Percentiles rank a stretch among this genome's conserved stretches.
These are phyloP conservation scores for Hemerocallis citrina DNA, from an alignment of 106 monocot genomes.

Conservation along the genomic window DNA sequence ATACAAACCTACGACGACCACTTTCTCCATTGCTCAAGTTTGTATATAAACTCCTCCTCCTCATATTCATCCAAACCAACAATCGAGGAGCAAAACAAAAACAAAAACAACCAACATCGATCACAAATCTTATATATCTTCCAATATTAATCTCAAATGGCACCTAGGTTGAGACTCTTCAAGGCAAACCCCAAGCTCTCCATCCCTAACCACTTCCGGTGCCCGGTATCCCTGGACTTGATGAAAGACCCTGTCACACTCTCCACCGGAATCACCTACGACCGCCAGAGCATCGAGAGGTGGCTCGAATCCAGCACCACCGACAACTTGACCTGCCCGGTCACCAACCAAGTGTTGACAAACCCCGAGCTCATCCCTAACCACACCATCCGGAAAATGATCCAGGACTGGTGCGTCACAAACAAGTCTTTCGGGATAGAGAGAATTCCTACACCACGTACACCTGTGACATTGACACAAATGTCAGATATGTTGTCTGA, in stretches of 20 bases:
- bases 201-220: slow-evolving; percentile 26
- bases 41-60: neutral
- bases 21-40: neutral
- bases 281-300: slow-evolving; percentile 32
- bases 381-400: slow-evolving; percentile 40
- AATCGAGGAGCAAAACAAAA: neutral
- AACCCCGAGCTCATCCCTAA: slow-evolving; percentile 23
- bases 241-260: slow-evolving; percentile 41
- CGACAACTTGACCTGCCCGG: slow-evolving; percentile 28
- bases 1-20: neutral
- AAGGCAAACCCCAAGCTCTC: neutral
- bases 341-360: slow-evolving; percentile 13
- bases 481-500: slow-evolving; percentile 8
- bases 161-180: neutral
- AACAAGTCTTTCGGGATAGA: slow-evolving; percentile 29
- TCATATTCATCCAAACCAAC: too few relatives aligned
- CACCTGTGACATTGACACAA: slow-evolving; percentile 12
- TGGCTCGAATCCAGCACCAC: slow-evolving; percentile 27
- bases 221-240: slow-evolving; percentile 43
- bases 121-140: neutral
- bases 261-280: slow-evolving; percentile 41
- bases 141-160: neutral
- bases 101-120: neutral
- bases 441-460: slow-evolving; percentile 40
- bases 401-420: slow-evolving; percentile 61